Evolutionary conservation across 2,329 filamentous ascomycete genomes (phyloP).

Genomic region (Fusarium nelsonii): DNA sequence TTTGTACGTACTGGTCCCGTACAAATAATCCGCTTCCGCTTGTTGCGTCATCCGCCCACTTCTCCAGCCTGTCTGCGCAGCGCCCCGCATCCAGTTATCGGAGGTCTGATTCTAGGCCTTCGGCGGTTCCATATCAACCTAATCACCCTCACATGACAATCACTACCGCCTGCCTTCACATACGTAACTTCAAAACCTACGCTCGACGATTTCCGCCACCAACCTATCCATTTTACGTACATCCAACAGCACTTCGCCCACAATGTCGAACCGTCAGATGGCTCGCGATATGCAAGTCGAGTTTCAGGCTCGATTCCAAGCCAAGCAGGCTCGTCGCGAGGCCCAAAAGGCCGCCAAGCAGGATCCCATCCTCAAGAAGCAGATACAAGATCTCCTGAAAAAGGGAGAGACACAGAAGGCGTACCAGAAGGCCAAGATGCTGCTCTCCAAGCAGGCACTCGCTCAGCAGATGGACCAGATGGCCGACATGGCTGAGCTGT

Average conservation of each 20-base stretch:
- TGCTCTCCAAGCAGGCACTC: conserved; percentile 71
- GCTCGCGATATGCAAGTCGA: conserved; percentile 73
- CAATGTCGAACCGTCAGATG: conserved; percentile 70
- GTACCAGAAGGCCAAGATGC: conserved; percentile 72
- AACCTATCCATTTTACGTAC: background rate
- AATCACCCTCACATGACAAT: conserved; percentile 47
- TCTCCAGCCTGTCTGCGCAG: conserved; percentile 28
- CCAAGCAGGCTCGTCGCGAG: conserved; percentile 71
- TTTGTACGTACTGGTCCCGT: background rate
- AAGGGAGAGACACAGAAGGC: conserved; percentile 74
- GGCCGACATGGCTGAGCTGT: conserved; percentile 73
- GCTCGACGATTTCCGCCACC: background rate
- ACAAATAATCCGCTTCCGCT: conserved; percentile 31
- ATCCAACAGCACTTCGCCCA: conserved; percentile 27
- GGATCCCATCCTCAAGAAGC: conserved; percentile 71
- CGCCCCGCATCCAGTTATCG: conserved; percentile 36
- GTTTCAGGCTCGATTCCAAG: conserved; percentile 73
- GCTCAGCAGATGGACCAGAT: conserved; percentile 74
- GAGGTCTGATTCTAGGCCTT: conserved; percentile 34
- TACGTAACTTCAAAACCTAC: conserved; percentile 1
- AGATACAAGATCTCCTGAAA: conserved; percentile 72
- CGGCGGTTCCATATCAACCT: conserved; percentile 38
- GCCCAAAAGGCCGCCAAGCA: conserved; percentile 71
- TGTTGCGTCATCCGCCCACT: conserved; percentile 42
- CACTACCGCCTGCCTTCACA: conserved; percentile 11